Conservation (phyloP, 2,329 filamentous ascomycete species). For the Coniochaeta sp. region DNA sequence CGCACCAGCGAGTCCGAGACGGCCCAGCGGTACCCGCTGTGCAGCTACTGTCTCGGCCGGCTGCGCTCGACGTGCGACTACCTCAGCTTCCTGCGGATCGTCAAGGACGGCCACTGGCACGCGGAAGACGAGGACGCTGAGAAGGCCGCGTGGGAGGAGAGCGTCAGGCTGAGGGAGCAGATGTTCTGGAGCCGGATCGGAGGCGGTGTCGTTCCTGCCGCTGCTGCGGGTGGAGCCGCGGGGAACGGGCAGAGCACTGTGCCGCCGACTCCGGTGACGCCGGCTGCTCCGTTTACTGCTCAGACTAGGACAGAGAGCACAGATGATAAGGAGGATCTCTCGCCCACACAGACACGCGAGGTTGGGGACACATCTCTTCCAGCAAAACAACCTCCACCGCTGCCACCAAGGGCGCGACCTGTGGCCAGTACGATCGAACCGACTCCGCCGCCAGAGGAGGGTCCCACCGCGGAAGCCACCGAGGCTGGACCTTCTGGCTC, state of each 20-base stretch:
- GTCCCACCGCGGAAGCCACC: not conserved
- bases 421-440: not conserved
- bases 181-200: conserved; percentile 97
- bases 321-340: not conserved
- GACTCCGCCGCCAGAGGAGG: not conserved
- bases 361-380: not conserved
- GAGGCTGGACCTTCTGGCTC: not conserved
- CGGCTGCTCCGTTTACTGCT: not conserved
- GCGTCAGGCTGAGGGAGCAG: conserved; percentile 77
- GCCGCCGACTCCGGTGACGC: not conserved
- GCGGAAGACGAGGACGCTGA: conserved; percentile 78
- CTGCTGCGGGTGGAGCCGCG: not conserved
- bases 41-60: conserved; percentile 76
- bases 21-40: conserved; percentile 83
- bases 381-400: not conserved
- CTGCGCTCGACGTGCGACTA: conserved; percentile 89
- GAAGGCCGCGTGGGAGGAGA: conserved; percentile 90
- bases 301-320: not conserved
- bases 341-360: not conserved
- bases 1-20: conserved; percentile 79
- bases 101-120: conserved; percentile 88
- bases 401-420: not conserved
- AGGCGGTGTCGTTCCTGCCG: conserved; percentile 74
- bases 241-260: not conserved
- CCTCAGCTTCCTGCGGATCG: conserved; percentile 80